Evolutionary conservation across 1,284 basidiomycete genomes (phyloP).

Genomic region (Ganoderma sinense): DNA sequence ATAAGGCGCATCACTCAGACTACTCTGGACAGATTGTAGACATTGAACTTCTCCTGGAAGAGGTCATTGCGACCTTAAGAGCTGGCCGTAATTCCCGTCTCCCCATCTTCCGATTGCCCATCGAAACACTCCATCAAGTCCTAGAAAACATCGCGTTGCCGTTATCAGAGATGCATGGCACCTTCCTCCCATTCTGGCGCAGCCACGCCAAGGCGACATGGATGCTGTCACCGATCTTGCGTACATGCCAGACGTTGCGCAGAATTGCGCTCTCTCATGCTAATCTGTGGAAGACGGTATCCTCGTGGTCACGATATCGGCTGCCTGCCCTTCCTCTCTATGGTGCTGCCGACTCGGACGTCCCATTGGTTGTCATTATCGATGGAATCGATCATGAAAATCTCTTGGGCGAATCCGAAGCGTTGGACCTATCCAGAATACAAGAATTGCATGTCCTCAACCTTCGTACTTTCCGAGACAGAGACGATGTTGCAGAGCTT

Average conservation of each 20-base stretch:
- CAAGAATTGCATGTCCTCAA: neutral
- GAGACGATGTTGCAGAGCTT: neutral
- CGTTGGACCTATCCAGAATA: neutral
- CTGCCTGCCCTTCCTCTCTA: neutral
- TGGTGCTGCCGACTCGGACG: neutral
- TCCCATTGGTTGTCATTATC: neutral
- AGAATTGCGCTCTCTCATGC: neutral
- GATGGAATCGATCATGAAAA: neutral
- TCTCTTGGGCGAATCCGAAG: neutral
- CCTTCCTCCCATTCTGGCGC: neutral
- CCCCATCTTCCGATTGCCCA: neutral
- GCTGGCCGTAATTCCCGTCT: neutral
- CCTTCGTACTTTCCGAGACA: neutral
- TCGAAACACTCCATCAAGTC: slow-evolving; percentile 1
- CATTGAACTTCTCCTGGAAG: neutral
- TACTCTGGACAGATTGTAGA: neutral
- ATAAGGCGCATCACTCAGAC: neutral
- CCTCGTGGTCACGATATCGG: neutral
- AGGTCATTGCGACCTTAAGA: neutral
- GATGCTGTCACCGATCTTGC: neutral
- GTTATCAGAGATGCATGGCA: neutral
- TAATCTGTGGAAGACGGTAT: neutral
- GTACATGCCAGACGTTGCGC: neutral
- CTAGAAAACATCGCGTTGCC: neutral
- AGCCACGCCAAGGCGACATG: neutral